Evolutionary conservation across 2,329 filamentous ascomycete species (phyloP).

Genomic region (Colletotrichum sp.): DNA sequence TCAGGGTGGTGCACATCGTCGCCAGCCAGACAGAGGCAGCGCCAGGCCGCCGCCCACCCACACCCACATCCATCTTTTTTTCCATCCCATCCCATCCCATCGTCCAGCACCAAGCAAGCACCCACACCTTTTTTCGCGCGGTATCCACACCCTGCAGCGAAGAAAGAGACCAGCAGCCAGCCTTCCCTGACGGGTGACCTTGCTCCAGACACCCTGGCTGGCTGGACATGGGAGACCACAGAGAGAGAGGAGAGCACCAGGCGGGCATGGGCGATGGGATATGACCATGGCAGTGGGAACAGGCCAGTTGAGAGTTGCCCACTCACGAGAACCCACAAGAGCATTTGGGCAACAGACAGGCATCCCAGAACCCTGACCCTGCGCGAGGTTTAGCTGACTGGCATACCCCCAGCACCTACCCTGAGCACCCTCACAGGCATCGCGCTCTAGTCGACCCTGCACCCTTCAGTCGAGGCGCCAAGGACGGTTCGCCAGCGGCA

Average conservation of each 20-base stretch:
- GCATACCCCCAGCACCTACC: constrained; percentile 1
- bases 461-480: background rate
- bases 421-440: background rate
- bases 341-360: background rate
- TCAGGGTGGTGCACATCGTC: background rate
- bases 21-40: background rate
- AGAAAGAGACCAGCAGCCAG: constrained; percentile 12
- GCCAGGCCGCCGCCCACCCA: background rate
- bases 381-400: background rate
- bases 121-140: background rate
- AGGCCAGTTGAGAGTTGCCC: background rate
- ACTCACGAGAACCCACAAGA: background rate
- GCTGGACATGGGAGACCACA: background rate
- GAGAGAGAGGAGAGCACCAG: background rate
- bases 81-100: background rate
- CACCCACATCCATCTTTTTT: background rate
- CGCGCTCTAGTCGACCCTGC: background rate
- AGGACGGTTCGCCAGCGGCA: constrained; percentile 10
- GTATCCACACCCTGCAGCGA: constrained; percentile 8
- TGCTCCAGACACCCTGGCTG: background rate
- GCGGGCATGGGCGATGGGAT: background rate
- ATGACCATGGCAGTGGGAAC: background rate
- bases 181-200: constrained; percentile 18
- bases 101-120: background rate
- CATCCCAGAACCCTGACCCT: background rate